Evolutionary conservation across 192 early-diverging fungal species (phyloP), one percentile per base, ranked within the genome.

Genomic region (Dissophora globulifera): DNA sequence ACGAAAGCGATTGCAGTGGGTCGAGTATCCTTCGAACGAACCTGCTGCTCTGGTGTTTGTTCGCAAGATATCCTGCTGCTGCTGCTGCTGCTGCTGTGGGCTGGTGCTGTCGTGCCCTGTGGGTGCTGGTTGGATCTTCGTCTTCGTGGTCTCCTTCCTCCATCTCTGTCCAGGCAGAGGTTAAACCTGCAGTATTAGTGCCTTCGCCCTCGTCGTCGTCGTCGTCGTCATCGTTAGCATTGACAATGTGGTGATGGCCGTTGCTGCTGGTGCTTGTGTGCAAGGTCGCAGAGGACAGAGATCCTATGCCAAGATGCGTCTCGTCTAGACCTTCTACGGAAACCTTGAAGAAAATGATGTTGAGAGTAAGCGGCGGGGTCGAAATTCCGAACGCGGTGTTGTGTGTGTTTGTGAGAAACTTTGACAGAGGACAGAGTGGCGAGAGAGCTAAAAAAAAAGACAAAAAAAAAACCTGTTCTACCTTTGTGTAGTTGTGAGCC

Each of bases 401-500:
- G n/a, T n/a, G n/a, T n/a, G n/a, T n/a, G n/a, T n/a, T n/a, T n/a
- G n/a, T n/a, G n/a, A n/a, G n/a, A n/a, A n/a, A n/a, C n/a, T n/a
- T n/a, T n/a, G n/a, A n/a, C n/a, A n/a, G n/a, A n/a, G n/a, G n/a
- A n/a, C n/a, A n/a, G n/a, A n/a, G n/a, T n/a, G n/a, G n/a, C n/a
- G n/a, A n/a, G n/a, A n/a, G n/a, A n/a, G n/a, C n/a, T n/a, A n/a
- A n/a, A n/a, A n/a, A n/a, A n/a, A n/a, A n/a, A n/a, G n/a, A n/a
- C n/a, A n/a, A n/a, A n/a, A n/a, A n/a, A n/a, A n/a, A n/a, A n/a
- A n/a, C n/a, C n/a, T 41, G 35, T 5, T 22, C 3, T 58, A 71
- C 69, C 69, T 71, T 61, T 33, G 54, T 32, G 60, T 71, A 71
- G 19, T 33, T 40, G 29, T 71, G 69, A 2, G 69, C 23, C 69